phyloP scores from a whole-genome alignment of 306 rosid species.

The Prunus campanulata region DNA sequence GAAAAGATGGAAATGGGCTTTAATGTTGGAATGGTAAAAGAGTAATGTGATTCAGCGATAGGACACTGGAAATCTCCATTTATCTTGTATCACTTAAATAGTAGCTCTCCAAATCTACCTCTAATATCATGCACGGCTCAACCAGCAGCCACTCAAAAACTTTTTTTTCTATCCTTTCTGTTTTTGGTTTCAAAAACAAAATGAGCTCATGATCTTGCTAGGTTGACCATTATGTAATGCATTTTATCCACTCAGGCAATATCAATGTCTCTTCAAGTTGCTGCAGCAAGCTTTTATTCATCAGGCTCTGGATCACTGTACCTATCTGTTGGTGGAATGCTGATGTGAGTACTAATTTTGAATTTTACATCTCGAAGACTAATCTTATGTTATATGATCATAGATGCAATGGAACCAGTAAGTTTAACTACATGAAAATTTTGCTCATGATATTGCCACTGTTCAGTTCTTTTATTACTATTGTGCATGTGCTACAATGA shows the following conservation, averaged over 20 bases:
- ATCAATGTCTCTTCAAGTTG: slow-evolving; percentile 72
- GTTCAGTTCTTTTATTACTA: not conserved
- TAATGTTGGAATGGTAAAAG: not conserved
- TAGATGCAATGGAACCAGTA: slow-evolving; percentile 26
- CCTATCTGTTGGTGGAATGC: slow-evolving; percentile 91
- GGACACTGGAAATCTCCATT: not conserved
- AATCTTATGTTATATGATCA: not conserved
- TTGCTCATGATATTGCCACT: slow-evolving; percentile 1
- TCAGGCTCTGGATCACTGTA: slow-evolving; percentile 52
- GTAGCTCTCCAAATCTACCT: not conserved
- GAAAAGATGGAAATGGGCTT: not conserved
- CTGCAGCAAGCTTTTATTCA: slow-evolving; percentile 59
- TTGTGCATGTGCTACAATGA: not conserved
- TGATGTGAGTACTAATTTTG: slow-evolving; percentile 63
- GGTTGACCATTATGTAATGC: slow-evolving; percentile 11
- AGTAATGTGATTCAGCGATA: not conserved
- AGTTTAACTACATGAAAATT: not conserved
- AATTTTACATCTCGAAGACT: slow-evolving; percentile 2
- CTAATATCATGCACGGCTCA: not conserved
- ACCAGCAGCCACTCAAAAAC: not conserved
- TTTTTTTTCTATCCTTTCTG: not conserved
- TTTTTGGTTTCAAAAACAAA: not conserved
- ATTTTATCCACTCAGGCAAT: slow-evolving; percentile 46
- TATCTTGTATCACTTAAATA: not conserved
- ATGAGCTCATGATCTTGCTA: not conserved